Base-by-base conservation (phyloP, 345 rosid genomes). In the Conringia planisiliqua region DNA sequence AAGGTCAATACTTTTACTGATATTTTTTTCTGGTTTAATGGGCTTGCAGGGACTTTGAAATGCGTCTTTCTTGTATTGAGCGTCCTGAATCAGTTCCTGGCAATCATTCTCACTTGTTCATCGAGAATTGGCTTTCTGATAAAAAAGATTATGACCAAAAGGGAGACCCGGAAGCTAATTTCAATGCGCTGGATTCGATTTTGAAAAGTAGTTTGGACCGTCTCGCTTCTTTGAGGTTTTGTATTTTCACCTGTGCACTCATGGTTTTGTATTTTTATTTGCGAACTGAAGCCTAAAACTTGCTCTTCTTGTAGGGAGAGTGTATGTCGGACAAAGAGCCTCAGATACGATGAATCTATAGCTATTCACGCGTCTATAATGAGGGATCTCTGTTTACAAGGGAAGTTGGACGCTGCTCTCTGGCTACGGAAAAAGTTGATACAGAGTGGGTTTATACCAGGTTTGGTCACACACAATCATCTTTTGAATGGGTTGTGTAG, bases 171-270 rank as follows among this genome's bases (percentile, higher is more conserved):
- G 78, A 74, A 43, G 85, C 83, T 14, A 86, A 78, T 42, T 86
- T 86, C 64, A 84, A 77, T 72, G 85, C 55, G 2, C 44, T 89
- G 79, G 89, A 89, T 85, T 79, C 85, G 17, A 81, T 84, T 72
- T 80, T 91, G 22, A 88, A 84, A 80, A 85, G 77, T 46, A 86
- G 83, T 68, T 80, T 91, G 82, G 92, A 89, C 67, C 89, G 91
- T 33, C 74, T 91, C 60, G 81, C 86, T 74, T 79, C 80, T 1
- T 77, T 87, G 87, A 88, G 96, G 92, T 87, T 39, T 36, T 7
- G 20, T 7, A 44, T 26, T 6, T 62, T 48, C 32, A 17, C 13
- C 4, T 20, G 5, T 47, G 14, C 20, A 29, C 16, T 56, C 33
- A 10, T 33, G 33, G 58, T 47, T 70, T 64, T 47, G 13, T 42